Base-by-base conservation (phyloP, 441 rosid genomes). In the Bocquillonia castaneifolia region DNA sequence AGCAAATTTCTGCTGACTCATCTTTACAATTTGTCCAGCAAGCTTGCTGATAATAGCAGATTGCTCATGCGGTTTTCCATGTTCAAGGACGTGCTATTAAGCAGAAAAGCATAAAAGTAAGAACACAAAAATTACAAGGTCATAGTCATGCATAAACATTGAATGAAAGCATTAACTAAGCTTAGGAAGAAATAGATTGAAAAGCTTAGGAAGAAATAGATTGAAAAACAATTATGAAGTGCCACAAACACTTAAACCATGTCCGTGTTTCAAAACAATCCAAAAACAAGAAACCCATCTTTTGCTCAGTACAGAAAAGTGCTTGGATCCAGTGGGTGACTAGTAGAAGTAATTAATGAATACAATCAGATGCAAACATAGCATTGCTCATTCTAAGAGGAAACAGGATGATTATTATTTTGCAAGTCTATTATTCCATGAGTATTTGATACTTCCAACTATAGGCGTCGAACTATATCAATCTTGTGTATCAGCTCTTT, bases 1-100 rank as follows among this genome's bases (percentile, higher is more conserved):
- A 74, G 98, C 98, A 69, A 88, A 93, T 79, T 93, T 93, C 74
- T 93, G 97, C 76, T 89, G 97, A 80, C 97, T 93, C 97, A 93
- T 89, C 76, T 81, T 88, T 68, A 93, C 95, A 55, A 93, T 86
- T 84, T 89, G 96, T 65, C 98, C 97, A 23, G 89, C 86, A 72
- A 93, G 90, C 85, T 91, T 77, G 71, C 78, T 77, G 54, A 93
- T 85, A 8, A 93, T 82, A 68, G 88, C 84, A 71, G 96, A 77
- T 67, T 90, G 80, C 68, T 91, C 91, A 32, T 88, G 84, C 8
- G 90, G 89, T 69, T 85, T 93, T 45, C 98, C 93, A 58, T 86
- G 96, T 68, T 89, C 89, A 77, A 93, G 88, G 60, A 90, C 86
- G 76, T 93, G 98, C 98, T 93, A 78, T 84, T 72, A 15, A 54